These are phyloP conservation scores for Geotrichum australiense DNA, from an alignment of 1,139 yeast species.

Conservation along the genomic window DNA sequence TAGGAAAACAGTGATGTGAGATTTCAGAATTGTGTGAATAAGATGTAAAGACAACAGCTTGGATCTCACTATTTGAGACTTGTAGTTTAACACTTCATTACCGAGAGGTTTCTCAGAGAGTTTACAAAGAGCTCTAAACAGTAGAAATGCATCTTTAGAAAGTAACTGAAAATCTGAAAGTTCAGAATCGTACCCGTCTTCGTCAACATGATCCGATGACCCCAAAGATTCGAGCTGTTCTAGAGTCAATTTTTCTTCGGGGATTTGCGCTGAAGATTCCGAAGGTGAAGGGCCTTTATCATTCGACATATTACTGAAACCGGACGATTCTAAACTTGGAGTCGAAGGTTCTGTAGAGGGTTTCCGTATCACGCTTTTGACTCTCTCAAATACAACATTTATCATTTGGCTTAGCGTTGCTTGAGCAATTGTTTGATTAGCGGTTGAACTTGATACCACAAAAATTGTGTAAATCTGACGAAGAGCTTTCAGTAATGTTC, in stretches of 20 bases:
- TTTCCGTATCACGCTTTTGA: conserved; percentile 32
- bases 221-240: conserved; percentile 24
- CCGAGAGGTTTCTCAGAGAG: conserved; percentile 78
- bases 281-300: conserved; percentile 5
- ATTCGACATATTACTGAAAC: background rate
- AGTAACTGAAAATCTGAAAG: conserved; percentile 32
- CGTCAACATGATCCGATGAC: conserved; percentile 23
- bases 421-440: conserved; percentile 92
- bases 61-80: conserved; percentile 87
- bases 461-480: conserved; percentile 91
- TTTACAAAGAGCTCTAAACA: conserved; percentile 92
- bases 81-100: conserved; percentile 66
- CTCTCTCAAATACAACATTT: conserved; percentile 74
- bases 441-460: conserved; percentile 68
- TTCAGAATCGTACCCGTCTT: conserved; percentile 47
- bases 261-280: conserved; percentile 5
- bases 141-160: conserved; percentile 85
- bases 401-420: conserved; percentile 91
- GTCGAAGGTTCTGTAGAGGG: conserved; percentile 6
- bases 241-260: conserved; percentile 23
- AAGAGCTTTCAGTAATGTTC: conserved; percentile 78
- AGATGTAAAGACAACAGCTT: conserved; percentile 83
- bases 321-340: conserved; percentile 6
- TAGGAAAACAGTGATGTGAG: conserved; percentile 77
- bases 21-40: conserved; percentile 76